Evolutionary conservation across 1,284 basidiomycete genomes (phyloP), one percentile per base, ranked within the genome.

Genomic region (Leccinum griseonigrum): DNA sequence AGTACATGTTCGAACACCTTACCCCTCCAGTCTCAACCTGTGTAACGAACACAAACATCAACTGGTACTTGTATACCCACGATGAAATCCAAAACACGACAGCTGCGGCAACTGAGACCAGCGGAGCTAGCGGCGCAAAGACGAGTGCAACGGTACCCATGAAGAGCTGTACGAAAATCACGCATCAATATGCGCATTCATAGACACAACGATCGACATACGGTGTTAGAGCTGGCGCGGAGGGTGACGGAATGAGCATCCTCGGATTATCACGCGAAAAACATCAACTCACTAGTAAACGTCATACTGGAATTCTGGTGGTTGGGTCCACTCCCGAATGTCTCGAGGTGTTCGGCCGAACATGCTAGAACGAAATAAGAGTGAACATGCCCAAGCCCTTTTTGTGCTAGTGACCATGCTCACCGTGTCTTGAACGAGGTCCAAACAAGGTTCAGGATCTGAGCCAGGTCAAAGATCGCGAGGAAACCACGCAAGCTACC

Each of bases 291-390:
- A 92, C 89, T 92, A 95, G 76, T 94, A 95, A 61, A 96, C 85
- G 11, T 92, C 85, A 77, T 92, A 98, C 69, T 96, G 89, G 73
- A 98, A 98, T 46, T 90, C 87, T 4, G 93, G 93, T 16, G 97
- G 97, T 73, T 96, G 92, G 6, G 97, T 98, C 89, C 93, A 96
- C 69, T 98, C 95, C 58, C 95, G 85, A 62, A 98, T 94, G 71
- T 98, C 95, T 67, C 97, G 87, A 53, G 96, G 97, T 0, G 97
- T 99, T 61, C 96, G 89, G n/a, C 95, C 94, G 71, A 98, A 92
- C 54, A 95, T 76, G 61, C 91, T 92, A 60, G 57, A 32, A 22
- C 34, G n/a, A 54, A 2, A 22, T 36, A 28, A 60, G 34, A 38
- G 36, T 60, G 32, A 59, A 29, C 26, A 58, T 28, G 7, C 48